Base-by-base conservation (phyloP, 495 filamentous ascomycete species). In the Pseudevernia furfuracea region DNA sequence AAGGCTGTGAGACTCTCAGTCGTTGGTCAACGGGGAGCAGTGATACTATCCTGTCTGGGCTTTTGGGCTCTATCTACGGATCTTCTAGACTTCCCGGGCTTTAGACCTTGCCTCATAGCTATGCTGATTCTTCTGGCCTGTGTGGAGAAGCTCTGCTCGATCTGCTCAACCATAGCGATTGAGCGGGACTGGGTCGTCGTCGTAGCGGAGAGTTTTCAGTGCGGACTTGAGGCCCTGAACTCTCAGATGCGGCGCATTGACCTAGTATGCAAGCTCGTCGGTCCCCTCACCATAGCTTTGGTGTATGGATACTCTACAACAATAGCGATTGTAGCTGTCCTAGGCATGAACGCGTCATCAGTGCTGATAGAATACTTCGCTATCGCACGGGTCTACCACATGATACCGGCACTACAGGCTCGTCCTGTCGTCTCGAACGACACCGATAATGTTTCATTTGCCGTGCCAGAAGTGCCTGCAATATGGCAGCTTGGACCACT, bases 201-300 rank as follows among this genome's bases (percentile, higher is more conserved):
- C 11, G 72, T 76, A 25, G 73, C 77, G 1, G 56, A 59, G 46
- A 64, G 9, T 37, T 62, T 66, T 32, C 17, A 41, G 14, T 64
- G 56, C 36, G 41, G 36, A 25, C 62, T 64, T 1, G 62, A 59
- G 48, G 39, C 48, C 37, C 52, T 44, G 30, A 63, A 53, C 15
- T 58, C 46, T 30, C 78, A 78, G 2, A 89, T 90, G 84, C 78
- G 88, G 38, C 79, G 87, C 1, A 89, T 91, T 60, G 88, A 91
- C 68, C 76, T 91, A 17, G 73, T 85, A 48, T 90, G 88, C 77
- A 91, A 91, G 70, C 80, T 90, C 10, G 52, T 85, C 11, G 86
- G 81, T 0, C 88, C 88, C 0, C 70, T 88, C 0, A 71, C 80
- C 28, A 82, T 88, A 30, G 81, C 85, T 7, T 55, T 79, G 12